These are phyloP conservation scores for Hysterium pulicare DNA, from an alignment of 2,329 filamentous ascomycete genomes.

Conservation along the genomic window DNA sequence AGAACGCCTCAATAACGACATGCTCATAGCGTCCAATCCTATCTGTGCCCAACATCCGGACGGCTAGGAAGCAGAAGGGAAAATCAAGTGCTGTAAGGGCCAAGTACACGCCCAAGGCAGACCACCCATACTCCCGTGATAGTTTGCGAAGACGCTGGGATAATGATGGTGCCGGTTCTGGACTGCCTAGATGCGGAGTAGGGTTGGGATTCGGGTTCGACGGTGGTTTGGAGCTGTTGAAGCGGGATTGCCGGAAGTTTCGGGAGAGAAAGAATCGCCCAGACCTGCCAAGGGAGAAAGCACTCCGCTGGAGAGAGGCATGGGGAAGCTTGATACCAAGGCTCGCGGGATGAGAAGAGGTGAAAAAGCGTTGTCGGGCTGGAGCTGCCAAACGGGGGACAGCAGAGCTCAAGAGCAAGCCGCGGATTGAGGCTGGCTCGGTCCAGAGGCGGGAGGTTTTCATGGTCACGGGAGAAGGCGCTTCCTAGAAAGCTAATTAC, in stretches of 20 bases:
- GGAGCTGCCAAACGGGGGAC: conserved; percentile 13
- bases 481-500: conserved; percentile 1
- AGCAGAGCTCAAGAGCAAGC: conserved; percentile 6
- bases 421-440: conserved; percentile 21
- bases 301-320: conserved; percentile 13
- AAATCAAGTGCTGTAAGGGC: conserved; percentile 82
- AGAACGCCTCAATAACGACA: conserved; percentile 59
- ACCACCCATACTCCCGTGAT: conserved; percentile 90
- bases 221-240: conserved; percentile 31
- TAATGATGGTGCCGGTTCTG: conserved; percentile 50
- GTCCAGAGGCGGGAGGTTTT: conserved; percentile 20
- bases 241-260: conserved; percentile 33
- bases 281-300: conserved; percentile 15
- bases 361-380: conserved; percentile 27
- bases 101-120: conserved; percentile 87
- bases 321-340: conserved; percentile 6
- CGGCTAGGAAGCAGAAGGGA: conserved; percentile 89
- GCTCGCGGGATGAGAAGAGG: conserved; percentile 13
- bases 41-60: conserved; percentile 78
- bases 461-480: conserved; percentile 9
- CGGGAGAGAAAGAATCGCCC: conserved; percentile 20
- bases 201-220: conserved; percentile 34
- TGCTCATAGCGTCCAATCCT: conserved; percentile 75
- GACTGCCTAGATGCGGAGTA: conserved; percentile 39
- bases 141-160: conserved; percentile 76